Base-by-base conservation (phyloP, 345 rosid species). In the Syzygium jambos region DNA sequence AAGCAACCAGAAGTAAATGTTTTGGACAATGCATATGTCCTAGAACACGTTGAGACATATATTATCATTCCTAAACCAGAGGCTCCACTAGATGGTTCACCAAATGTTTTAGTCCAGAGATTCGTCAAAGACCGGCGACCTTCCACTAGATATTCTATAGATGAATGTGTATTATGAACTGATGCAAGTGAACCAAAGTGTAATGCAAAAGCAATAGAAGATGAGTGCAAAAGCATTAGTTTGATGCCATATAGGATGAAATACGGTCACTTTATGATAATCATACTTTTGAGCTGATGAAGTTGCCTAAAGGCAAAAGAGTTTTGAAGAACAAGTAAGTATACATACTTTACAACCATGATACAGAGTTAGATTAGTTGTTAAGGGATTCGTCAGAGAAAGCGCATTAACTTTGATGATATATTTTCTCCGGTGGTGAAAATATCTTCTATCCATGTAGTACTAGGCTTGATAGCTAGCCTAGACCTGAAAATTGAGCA, bases 151-250 rank as follows among this genome's bases (percentile, higher is more conserved):
- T 56, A 56, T 56, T 56, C 0, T 22, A 1, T 5, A 56, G 4
- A 22, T 56, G 61, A 56, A 22, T 9, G 22, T 56, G n/a, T 56
- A 22, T 56, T 56, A 56, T 56, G 22, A 22, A 56, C 0, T 9
- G 1, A 56, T 56, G 4, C 1, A 22, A 1, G 61, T 56, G 10
- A 56, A 56, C 12, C 0, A 0, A 0, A 3, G 61, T 56, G 61
- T 0, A 21, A 5, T 56, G n/a, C 1, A 22, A 5, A 56, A 56
- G 61, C 10, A 56, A 22, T 56, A 56, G 27, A 22, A 0, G 9
- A 22, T 43, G 46, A 43, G 46, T 43, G 46, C 46, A 43, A 43
- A 43, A 43, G 46, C 46, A 43, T 43, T 56, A 12, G n/a, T 22
- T 56, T 56, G 10, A 56, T 9, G 61, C 12, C 5, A 56, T 22